A percentile compares a stretch with the other conserved stretches of the same genome.
Evolutionary conservation across 2,329 filamentous ascomycete genomes (phyloP).

Genomic region (Apiospora aurea): DNA sequence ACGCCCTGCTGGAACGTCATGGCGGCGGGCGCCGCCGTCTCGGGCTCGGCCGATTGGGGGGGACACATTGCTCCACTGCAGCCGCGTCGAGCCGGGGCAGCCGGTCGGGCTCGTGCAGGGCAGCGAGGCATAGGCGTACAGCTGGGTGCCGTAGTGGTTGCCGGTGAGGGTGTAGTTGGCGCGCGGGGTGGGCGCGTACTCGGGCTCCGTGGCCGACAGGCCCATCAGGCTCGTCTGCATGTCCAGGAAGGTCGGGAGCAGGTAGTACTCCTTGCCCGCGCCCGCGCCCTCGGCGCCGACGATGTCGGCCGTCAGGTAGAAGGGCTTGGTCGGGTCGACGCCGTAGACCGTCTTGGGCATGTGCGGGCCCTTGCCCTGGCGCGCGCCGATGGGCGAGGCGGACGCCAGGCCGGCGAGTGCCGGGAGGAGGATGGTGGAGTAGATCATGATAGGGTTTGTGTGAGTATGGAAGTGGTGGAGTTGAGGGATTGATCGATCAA

Average conservation of each 20-base stretch:
- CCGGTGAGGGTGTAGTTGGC: conserved; percentile 28
- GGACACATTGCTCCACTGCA: conserved; percentile 26
- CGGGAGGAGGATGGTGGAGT: background rate
- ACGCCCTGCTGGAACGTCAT: conserved; percentile 26
- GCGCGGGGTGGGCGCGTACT: conserved; percentile 2
- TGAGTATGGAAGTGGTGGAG: background rate
- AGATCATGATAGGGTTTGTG: background rate
- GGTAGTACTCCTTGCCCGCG: conserved; percentile 22
- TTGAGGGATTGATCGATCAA: no score
- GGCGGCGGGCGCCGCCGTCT: background rate
- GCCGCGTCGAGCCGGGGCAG: conserved; percentile 3
- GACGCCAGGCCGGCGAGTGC: conserved; percentile 12
- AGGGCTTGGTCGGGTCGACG: conserved; percentile 26
- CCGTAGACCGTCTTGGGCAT: conserved; percentile 27
- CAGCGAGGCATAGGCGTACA: conserved; percentile 24
- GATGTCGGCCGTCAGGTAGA: conserved; percentile 24
- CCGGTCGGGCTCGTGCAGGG: conserved; percentile 23
- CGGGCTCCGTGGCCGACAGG: conserved; percentile 24
- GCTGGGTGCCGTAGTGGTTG: conserved; percentile 30
- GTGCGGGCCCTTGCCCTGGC: conserved; percentile 2
- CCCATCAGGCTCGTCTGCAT: background rate
- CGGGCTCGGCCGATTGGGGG: background rate
- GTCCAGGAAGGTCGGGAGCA: background rate
- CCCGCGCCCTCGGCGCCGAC: background rate
- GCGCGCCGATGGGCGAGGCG: conserved; percentile 21